Percentiles rank a stretch among this genome's conserved stretches.
phyloP scores from a whole-genome alignment of 2,329 filamentous ascomycete genomes.

The Stachybotrys chartarum region DNA sequence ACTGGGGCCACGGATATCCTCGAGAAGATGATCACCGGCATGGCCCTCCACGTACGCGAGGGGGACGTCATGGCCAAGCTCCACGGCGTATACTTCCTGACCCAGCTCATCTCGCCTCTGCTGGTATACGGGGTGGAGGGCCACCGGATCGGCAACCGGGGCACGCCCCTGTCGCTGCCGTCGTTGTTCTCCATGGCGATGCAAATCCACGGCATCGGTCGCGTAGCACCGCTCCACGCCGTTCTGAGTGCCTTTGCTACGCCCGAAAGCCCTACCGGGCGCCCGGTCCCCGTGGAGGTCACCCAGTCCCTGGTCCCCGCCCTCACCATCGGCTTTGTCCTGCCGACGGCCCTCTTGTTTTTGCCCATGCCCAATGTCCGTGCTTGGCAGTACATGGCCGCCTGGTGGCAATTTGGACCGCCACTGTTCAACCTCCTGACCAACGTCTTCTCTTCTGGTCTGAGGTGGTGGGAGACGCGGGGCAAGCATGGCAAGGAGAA shows the following conservation, averaged over 20 bases:
- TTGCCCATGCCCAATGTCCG: background rate
- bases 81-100: slow-evolving; percentile 5
- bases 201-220: slow-evolving; percentile 5
- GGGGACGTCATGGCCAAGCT: background rate
- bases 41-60: background rate
- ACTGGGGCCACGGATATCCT: background rate
- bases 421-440: slow-evolving; percentile 2
- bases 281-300: slow-evolving; percentile 1
- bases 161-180: slow-evolving; percentile 7
- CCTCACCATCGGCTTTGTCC: slow-evolving; percentile 7
- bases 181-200: slow-evolving; percentile 7
- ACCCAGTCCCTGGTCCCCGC: slow-evolving; percentile 10
- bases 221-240: slow-evolving; percentile 6
- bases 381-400: slow-evolving; percentile 1
- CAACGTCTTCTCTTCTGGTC: background rate
- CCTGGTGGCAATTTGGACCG: slow-evolving; percentile 6
- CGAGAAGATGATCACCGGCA: background rate
- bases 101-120: slow-evolving; percentile 12
- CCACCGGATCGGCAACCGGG: slow-evolving; percentile 10
- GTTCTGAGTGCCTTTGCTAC: background rate
- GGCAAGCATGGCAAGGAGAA: background rate
- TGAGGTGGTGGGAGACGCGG: background rate
- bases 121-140: slow-evolving; percentile 16
- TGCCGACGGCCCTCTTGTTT: slow-evolving; percentile 7
- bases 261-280: background rate